Evolutionary conservation across 2,329 filamentous ascomycete species (phyloP), one percentile per base, ranked within the genome.

Genomic region (Rasamsonia emersonii): DNA sequence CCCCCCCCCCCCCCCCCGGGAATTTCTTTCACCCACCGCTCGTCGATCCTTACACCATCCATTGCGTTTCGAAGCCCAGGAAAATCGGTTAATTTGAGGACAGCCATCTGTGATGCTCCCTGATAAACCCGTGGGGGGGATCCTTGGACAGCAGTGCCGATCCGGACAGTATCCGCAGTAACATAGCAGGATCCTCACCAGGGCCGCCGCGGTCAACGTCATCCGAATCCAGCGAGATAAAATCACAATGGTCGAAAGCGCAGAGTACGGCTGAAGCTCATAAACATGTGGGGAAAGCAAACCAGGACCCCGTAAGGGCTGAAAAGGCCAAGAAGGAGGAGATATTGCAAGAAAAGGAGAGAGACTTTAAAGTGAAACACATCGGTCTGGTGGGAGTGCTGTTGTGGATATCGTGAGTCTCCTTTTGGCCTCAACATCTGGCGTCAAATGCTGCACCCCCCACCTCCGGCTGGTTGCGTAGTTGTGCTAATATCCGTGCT

Each of bases 341-440:
- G 18, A 44, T 45, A 35, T 41, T 48, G 29, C 44, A 47, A 36
- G 40, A 43, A 29, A 43, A 54, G 36, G 60, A 63, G 40, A 40
- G 42, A 30, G 51, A 58, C 23, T 63, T 64, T 32, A 62, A 56
- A 39, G 32, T 41, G 8, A 58, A 53, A 33, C 60, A 64, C 38
- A 23, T 56, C 17, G 50, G 58, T 13, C 42, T 59, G 14, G 33
- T 63, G 33, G 58, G 54, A 16, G 47, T 63, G 24, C 43, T 63
- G 24, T 44, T 40, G 15, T 64, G 60, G 59, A 52, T 64, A 34
- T 35, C 61, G 59, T 63, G 47, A 60, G 58, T 53, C 14, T 25
- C 15, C 20, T 11, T 33, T 16, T 10, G 18, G 18, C 9, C 17
- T 14, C 10, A n/a, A n/a, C n/a, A n/a, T n/a, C n/a, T n/a, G n/a